These are phyloP conservation scores for Globisporangium polare DNA, from an alignment of 352 stramenopile species.

Conservation along the genomic window DNA sequence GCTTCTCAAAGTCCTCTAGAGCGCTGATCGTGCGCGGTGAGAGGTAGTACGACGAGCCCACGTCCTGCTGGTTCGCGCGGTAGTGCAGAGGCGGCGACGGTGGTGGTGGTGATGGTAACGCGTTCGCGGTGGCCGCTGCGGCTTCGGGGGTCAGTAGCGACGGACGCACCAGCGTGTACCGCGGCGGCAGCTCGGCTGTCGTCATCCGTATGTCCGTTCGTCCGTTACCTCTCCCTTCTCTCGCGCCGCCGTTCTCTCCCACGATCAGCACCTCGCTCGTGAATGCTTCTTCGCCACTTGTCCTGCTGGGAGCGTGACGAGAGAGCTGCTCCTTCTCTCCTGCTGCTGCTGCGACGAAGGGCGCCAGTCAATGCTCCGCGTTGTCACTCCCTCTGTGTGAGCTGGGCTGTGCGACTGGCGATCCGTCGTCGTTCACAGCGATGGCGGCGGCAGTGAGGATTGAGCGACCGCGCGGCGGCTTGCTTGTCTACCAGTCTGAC, in stretches of 20 bases:
- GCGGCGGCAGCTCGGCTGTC: conserved; percentile 10
- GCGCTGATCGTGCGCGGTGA: conserved; percentile 27
- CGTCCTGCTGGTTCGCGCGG: conserved; percentile 9
- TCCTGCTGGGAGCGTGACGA: no score
- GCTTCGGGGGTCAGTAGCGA: conserved; percentile 13
- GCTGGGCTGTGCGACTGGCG: neutral
- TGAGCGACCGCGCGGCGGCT: neutral
- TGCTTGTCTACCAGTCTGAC: conserved; percentile 2
- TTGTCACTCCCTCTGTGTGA: neutral
- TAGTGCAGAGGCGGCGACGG: conserved; percentile 19
- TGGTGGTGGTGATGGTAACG: conserved; percentile 22
- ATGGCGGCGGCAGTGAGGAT: neutral
- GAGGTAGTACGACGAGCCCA: conserved; percentile 14
- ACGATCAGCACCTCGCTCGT: neutral
- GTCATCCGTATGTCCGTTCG: conserved; percentile 3
- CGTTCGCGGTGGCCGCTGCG: conserved; percentile 3
- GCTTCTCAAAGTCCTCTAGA: conserved; percentile 23
- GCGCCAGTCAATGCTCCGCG: neutral
- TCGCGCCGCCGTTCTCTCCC: neutral
- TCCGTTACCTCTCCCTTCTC: neutral
- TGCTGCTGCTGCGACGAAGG: neutral
- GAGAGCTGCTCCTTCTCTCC: no score
- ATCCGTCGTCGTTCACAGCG: neutral
- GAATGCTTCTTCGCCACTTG: no score
- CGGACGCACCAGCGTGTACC: conserved; percentile 15